Percentiles rank a stretch among this genome's conserved stretches.
Evolutionary conservation across 306 rosid genomes (phyloP).

Genomic region (Mimosa bimucronata): DNA sequence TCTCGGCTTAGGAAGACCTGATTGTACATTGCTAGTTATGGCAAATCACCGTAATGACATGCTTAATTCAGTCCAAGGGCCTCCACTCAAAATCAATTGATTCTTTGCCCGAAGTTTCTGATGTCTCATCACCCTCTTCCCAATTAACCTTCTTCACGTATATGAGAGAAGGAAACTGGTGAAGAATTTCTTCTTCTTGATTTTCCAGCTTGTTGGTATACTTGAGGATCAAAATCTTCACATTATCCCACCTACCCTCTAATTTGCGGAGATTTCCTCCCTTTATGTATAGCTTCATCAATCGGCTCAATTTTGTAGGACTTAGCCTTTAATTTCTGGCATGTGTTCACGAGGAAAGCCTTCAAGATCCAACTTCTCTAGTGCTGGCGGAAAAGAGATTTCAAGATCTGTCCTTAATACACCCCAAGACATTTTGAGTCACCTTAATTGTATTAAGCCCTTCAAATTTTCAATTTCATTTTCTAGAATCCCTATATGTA

Average conservation of each 20-base stretch:
- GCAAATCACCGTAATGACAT: too few species aligned
- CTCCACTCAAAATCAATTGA: background rate
- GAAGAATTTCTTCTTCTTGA: too few species aligned
- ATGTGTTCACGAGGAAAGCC: background rate
- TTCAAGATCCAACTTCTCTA: background rate
- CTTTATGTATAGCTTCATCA: conserved; percentile 15
- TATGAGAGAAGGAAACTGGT: background rate
- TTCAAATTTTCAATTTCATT: background rate
- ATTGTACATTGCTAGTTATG: too few species aligned
- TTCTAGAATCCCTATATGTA: conserved; percentile 31
- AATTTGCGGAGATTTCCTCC: background rate
- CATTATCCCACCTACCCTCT: too few species aligned
- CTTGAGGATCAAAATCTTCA: background rate
- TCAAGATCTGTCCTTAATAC: background rate
- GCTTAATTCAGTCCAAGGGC: background rate
- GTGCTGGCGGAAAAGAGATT: background rate
- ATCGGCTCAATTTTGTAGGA: background rate
- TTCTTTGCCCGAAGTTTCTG: background rate
- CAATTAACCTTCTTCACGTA: background rate
- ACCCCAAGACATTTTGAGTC: conserved; percentile 41
- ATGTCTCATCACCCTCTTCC: background rate
- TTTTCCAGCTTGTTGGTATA: background rate
- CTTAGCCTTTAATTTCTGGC: background rate
- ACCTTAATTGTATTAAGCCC: background rate
- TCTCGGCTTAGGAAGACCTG: too few species aligned